phyloP scores from a whole-genome alignment of 257 asterid species.

The Oldenlandia corymbosa region DNA sequence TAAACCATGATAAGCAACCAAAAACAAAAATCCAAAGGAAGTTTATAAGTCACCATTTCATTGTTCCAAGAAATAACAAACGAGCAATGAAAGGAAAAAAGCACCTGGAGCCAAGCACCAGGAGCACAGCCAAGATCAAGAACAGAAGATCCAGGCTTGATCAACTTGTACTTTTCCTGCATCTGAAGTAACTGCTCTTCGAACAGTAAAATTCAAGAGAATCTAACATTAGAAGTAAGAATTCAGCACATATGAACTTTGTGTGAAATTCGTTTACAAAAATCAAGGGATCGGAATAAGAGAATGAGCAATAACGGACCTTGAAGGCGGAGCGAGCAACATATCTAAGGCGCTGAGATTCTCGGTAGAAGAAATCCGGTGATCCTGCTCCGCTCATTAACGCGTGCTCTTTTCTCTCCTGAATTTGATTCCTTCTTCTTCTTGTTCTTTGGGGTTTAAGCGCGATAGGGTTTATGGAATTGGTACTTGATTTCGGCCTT shows the following conservation, averaged over 20 bases:
- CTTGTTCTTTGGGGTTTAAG: not conserved
- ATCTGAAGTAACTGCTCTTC: slow-evolving; percentile 68
- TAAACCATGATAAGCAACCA: not conserved
- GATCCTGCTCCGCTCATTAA: slow-evolving; percentile 48
- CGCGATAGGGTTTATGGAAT: slow-evolving; percentile 14
- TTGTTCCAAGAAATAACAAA: not conserved
- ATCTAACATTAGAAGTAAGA: not conserved
- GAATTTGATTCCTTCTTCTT: too few species aligned
- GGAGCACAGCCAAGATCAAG: slow-evolving; percentile 98
- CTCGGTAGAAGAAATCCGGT: slow-evolving; percentile 83
- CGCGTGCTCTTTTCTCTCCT: not conserved
- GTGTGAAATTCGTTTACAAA: not conserved
- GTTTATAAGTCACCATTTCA: not conserved
- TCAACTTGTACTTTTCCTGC: slow-evolving; percentile 71
- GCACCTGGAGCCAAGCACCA: slow-evolving; percentile 98
- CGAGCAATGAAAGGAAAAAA: slow-evolving; percentile 2
- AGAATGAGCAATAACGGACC: slow-evolving; percentile 35
- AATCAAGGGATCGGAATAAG: not conserved
- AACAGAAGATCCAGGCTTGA: slow-evolving; percentile 65
- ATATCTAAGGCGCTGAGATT: slow-evolving; percentile 92
- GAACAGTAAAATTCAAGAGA: slow-evolving; percentile 8
- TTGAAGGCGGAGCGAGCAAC: slow-evolving; percentile 96
- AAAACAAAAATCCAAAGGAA: not conserved
- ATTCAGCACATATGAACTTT: not conserved
- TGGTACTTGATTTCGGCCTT: too few species aligned